phyloP scores from a whole-genome alignment of 2,329 filamentous ascomycete species.

The Podosphaera fusca region DNA sequence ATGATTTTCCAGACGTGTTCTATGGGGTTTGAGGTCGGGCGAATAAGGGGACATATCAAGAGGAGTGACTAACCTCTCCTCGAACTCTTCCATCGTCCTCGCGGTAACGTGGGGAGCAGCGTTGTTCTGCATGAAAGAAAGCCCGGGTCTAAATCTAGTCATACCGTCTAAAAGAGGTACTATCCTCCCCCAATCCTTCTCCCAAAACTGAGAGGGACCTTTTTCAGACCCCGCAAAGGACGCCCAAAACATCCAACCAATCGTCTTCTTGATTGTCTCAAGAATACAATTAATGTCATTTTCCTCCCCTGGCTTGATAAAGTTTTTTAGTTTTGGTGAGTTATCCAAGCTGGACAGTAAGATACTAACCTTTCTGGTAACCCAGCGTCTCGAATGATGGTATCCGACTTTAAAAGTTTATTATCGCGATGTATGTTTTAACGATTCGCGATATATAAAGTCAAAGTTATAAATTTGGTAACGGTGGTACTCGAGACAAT shows the following conservation, averaged over 20 bases:
- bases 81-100: not conserved
- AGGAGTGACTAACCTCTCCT: not conserved
- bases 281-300: not conserved
- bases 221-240: not conserved
- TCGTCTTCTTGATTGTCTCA: not conserved
- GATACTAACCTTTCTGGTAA: too few relatives aligned
- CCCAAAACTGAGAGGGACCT: not conserved
- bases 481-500: too few relatives aligned
- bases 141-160: not conserved
- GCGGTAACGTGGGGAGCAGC: not conserved
- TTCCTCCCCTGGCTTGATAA: too few relatives aligned
- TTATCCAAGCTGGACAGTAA: too few relatives aligned
- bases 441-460: too few relatives aligned
- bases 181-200: not conserved
- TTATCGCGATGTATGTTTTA: too few relatives aligned
- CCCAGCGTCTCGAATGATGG: too few relatives aligned
- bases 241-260: not conserved
- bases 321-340: too few relatives aligned
- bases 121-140: not conserved
- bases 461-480: too few relatives aligned
- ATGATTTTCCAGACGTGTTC: not conserved
- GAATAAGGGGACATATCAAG: not conserved
- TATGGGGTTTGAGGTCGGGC: not conserved
- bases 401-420: too few relatives aligned
- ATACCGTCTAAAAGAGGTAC: not conserved